Evolutionary conservation across 2,329 filamentous ascomycete species (phyloP).

Genomic region (Stemphylium vesicarium): DNA sequence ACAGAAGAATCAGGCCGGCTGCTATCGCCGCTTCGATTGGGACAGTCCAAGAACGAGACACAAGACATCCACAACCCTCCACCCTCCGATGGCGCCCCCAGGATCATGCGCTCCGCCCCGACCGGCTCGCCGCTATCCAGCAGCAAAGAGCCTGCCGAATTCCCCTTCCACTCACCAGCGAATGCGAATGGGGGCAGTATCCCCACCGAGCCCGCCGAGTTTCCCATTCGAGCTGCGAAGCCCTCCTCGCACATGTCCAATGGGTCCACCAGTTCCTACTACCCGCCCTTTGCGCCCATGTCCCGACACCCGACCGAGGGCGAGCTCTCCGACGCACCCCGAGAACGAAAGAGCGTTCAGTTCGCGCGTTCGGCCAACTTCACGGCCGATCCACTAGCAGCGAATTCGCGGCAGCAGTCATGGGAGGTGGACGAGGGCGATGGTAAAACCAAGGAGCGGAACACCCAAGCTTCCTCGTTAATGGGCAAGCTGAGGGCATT

Average conservation of each 20-base stretch:
- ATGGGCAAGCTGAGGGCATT: slow-evolving; percentile 82
- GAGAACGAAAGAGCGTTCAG: slow-evolving; percentile 72
- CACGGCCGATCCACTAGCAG: slow-evolving; percentile 51
- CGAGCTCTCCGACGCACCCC: slow-evolving; percentile 39
- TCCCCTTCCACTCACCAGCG: slow-evolving; percentile 42
- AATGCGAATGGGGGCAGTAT: slow-evolving; percentile 26
- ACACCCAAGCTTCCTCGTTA: slow-evolving; percentile 65
- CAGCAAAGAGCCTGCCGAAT: slow-evolving; percentile 40
- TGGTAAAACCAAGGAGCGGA: slow-evolving; percentile 58
- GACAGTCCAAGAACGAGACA: slow-evolving; percentile 25
- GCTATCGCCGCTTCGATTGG: slow-evolving; percentile 36
- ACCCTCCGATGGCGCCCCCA: slow-evolving; percentile 32
- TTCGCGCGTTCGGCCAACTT: slow-evolving; percentile 63
- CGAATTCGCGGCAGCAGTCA: slow-evolving; percentile 68
- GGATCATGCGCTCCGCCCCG: slow-evolving; percentile 38
- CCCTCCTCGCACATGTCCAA: slow-evolving; percentile 32
- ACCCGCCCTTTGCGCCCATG: slow-evolving; percentile 40
- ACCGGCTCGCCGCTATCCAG: slow-evolving; percentile 37
- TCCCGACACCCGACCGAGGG: slow-evolving; percentile 43
- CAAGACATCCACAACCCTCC: slow-evolving; percentile 20
- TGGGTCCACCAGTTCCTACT: slow-evolving; percentile 30
- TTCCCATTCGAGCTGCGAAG: slow-evolving; percentile 24
- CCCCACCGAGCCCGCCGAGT: slow-evolving; percentile 23
- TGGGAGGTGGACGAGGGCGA: slow-evolving; percentile 69
- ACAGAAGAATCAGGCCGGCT: slow-evolving; percentile 24